A percentile compares a stretch with the other conserved stretches of the same genome.
These are phyloP conservation scores for Cornus suecica DNA, from an alignment of 148 eudicot genomes.

Conservation along the genomic window DNA sequence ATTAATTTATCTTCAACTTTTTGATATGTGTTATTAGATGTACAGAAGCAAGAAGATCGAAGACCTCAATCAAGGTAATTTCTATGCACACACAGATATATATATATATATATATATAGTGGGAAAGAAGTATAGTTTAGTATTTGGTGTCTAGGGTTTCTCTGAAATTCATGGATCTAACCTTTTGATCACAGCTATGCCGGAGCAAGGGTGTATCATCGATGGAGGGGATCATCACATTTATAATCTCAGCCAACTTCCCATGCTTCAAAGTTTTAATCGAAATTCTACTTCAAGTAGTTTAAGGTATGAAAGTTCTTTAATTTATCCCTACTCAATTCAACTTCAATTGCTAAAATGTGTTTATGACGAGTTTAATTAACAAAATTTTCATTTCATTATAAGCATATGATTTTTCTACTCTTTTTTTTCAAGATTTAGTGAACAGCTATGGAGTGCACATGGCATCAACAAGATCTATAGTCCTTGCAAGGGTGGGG, in stretches of 20 bases:
- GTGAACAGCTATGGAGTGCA: constrained; percentile 20
- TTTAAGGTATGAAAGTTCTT: constrained; percentile 41
- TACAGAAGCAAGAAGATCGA: constrained; percentile 85
- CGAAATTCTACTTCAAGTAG: constrained; percentile 43
- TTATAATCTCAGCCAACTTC: constrained; percentile 70
- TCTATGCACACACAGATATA: too few relatives aligned
- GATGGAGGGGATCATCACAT: constrained; percentile 58
- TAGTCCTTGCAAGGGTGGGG: constrained; percentile 14
- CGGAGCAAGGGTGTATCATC: constrained; percentile 46
- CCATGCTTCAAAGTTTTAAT: constrained; percentile 58
- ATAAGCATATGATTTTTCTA: neutral
- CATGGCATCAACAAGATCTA: constrained; percentile 10
- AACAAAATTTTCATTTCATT: too few relatives aligned
- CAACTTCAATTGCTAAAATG: neutral
- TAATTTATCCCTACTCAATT: neutral
- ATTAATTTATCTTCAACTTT: neutral
- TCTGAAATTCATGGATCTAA: neutral
- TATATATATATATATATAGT: neutral
- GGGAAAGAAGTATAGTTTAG: constrained; percentile 25
- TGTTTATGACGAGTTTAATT: neutral
- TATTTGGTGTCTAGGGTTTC: neutral
- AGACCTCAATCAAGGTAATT: constrained; percentile 71
- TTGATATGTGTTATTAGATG: constrained; percentile 44
- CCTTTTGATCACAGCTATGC: constrained; percentile 20
- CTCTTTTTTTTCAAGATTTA: constrained; percentile 16